A percentile compares a stretch with the other conserved stretches of the same genome.
Evolutionary conservation across 345 rosid species (phyloP).

Genomic region (Pistacia vera): DNA sequence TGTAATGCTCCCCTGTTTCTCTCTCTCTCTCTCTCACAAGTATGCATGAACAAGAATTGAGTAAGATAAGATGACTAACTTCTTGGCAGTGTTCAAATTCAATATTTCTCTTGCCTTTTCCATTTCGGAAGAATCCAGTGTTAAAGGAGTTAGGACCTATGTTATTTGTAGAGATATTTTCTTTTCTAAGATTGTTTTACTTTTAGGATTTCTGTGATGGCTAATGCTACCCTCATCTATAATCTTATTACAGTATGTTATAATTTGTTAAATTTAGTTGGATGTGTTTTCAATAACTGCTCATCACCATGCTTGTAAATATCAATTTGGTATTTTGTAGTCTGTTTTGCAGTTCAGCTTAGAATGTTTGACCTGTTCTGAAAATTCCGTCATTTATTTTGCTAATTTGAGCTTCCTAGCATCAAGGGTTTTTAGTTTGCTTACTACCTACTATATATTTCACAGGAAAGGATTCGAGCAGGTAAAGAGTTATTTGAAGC

Average conservation of each 20-base stretch:
- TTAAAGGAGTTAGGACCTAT: too few species aligned
- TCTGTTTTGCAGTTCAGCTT: background rate
- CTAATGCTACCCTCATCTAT: background rate
- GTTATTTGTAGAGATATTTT: background rate
- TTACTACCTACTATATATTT: constrained; percentile 15
- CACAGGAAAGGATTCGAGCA: constrained; percentile 72
- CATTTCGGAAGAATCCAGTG: too few species aligned
- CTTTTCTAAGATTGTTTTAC: background rate
- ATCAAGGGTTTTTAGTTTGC: background rate
- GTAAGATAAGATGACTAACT: background rate
- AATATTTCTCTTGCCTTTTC: background rate
- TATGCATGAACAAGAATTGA: background rate
- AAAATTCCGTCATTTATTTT: background rate
- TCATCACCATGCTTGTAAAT: background rate
- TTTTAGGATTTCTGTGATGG: background rate
- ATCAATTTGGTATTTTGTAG: background rate
- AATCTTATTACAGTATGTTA: background rate
- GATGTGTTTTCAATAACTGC: background rate
- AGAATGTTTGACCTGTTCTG: background rate
- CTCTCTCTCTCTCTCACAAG: background rate
- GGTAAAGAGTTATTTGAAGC: constrained; percentile 67
- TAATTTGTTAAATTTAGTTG: background rate
- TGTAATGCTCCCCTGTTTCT: background rate
- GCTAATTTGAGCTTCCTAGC: background rate
- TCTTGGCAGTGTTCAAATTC: background rate